These are phyloP conservation scores for Macroventuria anomochaeta DNA, from an alignment of 2,329 filamentous ascomycete genomes.

Conservation along the genomic window DNA sequence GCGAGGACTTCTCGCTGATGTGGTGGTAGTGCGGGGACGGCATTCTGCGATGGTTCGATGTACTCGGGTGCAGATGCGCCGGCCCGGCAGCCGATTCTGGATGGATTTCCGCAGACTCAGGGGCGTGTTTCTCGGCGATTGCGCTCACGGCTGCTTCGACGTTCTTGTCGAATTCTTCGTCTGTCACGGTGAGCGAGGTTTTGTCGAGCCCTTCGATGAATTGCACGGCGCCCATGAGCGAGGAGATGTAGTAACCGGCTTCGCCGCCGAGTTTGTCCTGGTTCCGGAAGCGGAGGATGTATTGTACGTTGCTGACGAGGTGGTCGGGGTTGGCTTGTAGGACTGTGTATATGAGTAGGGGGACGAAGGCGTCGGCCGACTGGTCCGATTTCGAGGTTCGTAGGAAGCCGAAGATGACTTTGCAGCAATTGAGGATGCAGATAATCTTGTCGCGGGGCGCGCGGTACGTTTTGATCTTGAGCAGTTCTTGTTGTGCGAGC, in stretches of 20 bases:
- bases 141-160: conserved; percentile 96
- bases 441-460: conserved; percentile 99
- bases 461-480: conserved; percentile 96
- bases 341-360: conserved; percentile 90
- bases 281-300: conserved; percentile 94
- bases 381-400: conserved; percentile 93
- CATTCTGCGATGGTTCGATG: conserved; percentile 43
- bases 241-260: conserved; percentile 96
- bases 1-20: conserved; percentile 57
- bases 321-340: conserved; percentile 94
- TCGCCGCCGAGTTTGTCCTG: conserved; percentile 98
- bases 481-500: conserved; percentile 89
- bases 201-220: conserved; percentile 97
- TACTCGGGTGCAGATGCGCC: conserved; percentile 26
- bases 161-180: conserved; percentile 93
- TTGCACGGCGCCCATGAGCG: conserved; percentile 91
- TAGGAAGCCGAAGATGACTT: conserved; percentile 95
- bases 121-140: conserved; percentile 85
- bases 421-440: conserved; percentile 97
- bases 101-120: conserved; percentile 47
- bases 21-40: conserved; percentile 53
- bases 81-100: conserved; percentile 23
- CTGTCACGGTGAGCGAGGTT: conserved; percentile 88
- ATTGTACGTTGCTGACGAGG: conserved; percentile 96
- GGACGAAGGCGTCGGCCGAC: conserved; percentile 94